Evolutionary conservation across 139 green algal genomes (phyloP).

Genomic region (Zygnema cylindricum): DNA sequence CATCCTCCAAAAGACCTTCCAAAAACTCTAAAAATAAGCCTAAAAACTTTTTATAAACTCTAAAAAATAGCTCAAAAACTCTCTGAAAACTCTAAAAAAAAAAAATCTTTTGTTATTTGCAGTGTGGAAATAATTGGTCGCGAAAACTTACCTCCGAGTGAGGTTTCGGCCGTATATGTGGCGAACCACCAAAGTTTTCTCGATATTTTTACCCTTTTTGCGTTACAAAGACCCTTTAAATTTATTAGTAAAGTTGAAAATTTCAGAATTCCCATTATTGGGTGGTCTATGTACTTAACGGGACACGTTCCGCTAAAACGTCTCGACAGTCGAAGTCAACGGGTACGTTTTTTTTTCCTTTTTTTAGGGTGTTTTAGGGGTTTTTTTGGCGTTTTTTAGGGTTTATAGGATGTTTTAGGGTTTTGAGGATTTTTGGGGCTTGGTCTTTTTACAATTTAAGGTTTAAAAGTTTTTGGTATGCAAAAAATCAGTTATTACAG

Average conservation of each 20-base stretch:
- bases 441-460: neutral
- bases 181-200: conserved; percentile 97
- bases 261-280: conserved; percentile 97
- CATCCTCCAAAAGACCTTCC: too few species aligned
- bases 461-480: too few species aligned
- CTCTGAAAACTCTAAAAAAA: neutral
- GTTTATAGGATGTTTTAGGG: too few species aligned
- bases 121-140: conserved; percentile 72
- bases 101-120: too few species aligned
- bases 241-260: conserved; percentile 97
- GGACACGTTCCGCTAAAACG: conserved; percentile 91
- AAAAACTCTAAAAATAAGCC: too few species aligned
- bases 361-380: too few species aligned
- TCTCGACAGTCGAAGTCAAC: conserved; percentile 84
- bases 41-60: too few species aligned
- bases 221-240: conserved; percentile 79
- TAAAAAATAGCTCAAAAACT: too few species aligned
- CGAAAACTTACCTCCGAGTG: conserved; percentile 84
- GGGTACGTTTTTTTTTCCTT: conserved; percentile 71
- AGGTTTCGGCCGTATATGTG: conserved; percentile 89
- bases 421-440: too few species aligned
- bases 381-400: too few species aligned
- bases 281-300: conserved; percentile 98
- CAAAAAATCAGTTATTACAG: too few species aligned
- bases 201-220: conserved; percentile 71